phyloP scores from a whole-genome alignment of 176 grass and related monocot genomes.

The Oryza brachyantha region DNA sequence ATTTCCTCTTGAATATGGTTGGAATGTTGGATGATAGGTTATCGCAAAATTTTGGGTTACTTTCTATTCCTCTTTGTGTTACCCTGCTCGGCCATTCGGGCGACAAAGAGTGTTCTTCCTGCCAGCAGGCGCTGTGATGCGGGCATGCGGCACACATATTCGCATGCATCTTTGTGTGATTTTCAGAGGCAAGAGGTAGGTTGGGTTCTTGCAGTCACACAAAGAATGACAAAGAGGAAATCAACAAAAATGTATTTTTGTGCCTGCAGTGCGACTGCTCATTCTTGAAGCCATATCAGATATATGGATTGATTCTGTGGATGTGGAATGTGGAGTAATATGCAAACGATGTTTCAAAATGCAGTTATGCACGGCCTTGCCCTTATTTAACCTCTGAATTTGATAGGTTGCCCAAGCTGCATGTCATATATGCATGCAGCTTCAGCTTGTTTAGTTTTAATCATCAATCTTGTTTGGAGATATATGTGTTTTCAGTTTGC shows the following conservation, averaged over 20 bases:
- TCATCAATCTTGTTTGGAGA: neutral
- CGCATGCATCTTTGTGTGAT: constrained; percentile 8
- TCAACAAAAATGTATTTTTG: neutral
- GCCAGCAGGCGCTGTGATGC: neutral
- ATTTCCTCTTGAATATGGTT: neutral
- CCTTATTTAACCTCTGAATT: neutral
- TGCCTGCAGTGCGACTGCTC: neutral
- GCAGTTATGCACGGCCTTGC: neutral
- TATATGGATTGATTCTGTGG: neutral
- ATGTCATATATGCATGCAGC: neutral
- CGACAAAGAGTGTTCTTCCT: neutral
- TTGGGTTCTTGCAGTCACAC: constrained; percentile 31
- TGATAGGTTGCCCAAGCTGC: neutral
- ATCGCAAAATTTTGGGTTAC: neutral
- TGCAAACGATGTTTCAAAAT: too few relatives aligned
- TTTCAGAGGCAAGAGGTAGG: neutral
- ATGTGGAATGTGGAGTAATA: too few relatives aligned
- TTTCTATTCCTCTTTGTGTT: neutral
- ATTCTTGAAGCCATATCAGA: constrained; percentile 25
- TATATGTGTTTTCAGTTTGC: constrained; percentile 1
- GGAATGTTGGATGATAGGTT: too few relatives aligned
- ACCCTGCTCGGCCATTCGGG: neutral
- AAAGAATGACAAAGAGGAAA: constrained; percentile 3
- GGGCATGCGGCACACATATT: neutral
- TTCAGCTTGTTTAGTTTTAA: neutral